Percentiles rank a stretch among this genome's conserved stretches.
Conservation (phyloP, 139 green algal genomes). For the Eudorina sp. region DNA sequence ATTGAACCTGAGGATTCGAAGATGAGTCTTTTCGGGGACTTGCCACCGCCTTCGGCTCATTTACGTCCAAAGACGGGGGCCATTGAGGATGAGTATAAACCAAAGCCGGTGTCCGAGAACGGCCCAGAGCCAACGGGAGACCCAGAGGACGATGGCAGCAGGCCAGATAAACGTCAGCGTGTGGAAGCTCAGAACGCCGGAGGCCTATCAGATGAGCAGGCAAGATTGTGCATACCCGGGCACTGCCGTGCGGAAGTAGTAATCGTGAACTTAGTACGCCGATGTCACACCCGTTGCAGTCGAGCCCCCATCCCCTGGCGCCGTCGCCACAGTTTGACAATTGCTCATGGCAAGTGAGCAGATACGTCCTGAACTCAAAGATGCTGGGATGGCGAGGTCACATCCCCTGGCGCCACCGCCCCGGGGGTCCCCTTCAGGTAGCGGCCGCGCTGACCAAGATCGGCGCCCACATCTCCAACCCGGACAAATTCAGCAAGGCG, state of each 20-base stretch:
- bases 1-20: too few species aligned
- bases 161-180: neutral
- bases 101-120: neutral
- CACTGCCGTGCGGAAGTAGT: neutral
- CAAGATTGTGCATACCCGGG: neutral
- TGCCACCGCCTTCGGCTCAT: neutral
- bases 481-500: slow-evolving; percentile 83
- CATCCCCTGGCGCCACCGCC: too few species aligned
- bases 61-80: neutral
- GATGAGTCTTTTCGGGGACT: slow-evolving; percentile 28
- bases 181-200: neutral
- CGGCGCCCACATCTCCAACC: slow-evolving; percentile 69
- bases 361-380: too few species aligned
- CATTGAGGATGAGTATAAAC: slow-evolving; percentile 19
- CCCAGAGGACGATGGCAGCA: neutral
- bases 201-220: neutral
- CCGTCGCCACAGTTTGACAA: neutral
- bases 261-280: neutral
- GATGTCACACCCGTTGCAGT: neutral
- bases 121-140: neutral
- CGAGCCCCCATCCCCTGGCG: neutral
- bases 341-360: neutral
- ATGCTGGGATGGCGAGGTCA: too few species aligned
- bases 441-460: slow-evolving; percentile 72
- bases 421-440: slow-evolving; percentile 28